A percentile compares a stretch with the other conserved stretches of the same genome.
Evolutionary conservation across 2,329 filamentous ascomycete genomes (phyloP).

Genomic region (Neonectria sp.): DNA sequence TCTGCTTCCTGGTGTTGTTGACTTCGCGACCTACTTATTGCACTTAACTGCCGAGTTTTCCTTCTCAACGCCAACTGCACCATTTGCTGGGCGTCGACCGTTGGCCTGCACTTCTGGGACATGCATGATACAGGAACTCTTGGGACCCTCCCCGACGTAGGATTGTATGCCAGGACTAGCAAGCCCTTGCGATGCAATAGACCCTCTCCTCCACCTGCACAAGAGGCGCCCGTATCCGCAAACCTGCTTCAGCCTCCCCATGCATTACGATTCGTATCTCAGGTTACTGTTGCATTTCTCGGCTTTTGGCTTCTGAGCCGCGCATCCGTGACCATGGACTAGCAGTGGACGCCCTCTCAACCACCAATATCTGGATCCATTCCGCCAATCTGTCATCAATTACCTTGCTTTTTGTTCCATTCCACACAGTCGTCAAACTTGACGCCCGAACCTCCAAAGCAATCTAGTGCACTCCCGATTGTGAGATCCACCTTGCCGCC

Average conservation of each 20-base stretch:
- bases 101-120: slow-evolving; percentile 16
- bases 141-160: slow-evolving; percentile 20
- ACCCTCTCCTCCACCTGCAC: slow-evolving; percentile 1
- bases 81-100: slow-evolving; percentile 17
- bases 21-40: not conserved
- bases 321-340: slow-evolving; percentile 21
- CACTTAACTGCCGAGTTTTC: slow-evolving; percentile 5
- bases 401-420: slow-evolving; percentile 78
- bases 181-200: slow-evolving; percentile 3
- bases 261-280: slow-evolving; percentile 29
- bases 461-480: slow-evolving; percentile 95
- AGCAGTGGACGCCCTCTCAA: slow-evolving; percentile 10
- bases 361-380: slow-evolving; percentile 20
- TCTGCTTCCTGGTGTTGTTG: not conserved
- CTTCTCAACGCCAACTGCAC: slow-evolving; percentile 14
- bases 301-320: slow-evolving; percentile 14
- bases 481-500: slow-evolving; percentile 89
- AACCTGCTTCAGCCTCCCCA: slow-evolving; percentile 20
- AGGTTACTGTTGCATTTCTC: slow-evolving; percentile 25
- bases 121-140: slow-evolving; percentile 30
- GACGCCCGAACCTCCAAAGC: slow-evolving; percentile 91
- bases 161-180: slow-evolving; percentile 18
- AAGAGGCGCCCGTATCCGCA: slow-evolving; percentile 14
- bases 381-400: slow-evolving; percentile 19
- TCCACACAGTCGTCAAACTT: slow-evolving; percentile 89